These are phyloP conservation scores for Pulveroboletus sp. DNA, from an alignment of 1,284 basidiomycete genomes.

Conservation along the genomic window DNA sequence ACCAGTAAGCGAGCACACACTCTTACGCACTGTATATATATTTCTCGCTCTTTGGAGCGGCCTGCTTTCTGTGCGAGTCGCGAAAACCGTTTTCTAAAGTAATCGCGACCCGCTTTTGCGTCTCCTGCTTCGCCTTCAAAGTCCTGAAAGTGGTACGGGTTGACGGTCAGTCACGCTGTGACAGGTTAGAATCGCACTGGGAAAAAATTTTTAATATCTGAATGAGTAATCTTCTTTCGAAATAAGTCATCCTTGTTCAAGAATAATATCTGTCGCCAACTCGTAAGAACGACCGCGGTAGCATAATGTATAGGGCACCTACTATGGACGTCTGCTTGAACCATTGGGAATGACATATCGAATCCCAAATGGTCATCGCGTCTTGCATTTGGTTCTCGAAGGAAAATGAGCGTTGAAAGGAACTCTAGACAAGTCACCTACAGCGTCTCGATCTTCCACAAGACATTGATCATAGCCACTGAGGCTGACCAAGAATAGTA, in stretches of 20 bases:
- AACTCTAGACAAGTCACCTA: constrained; percentile 41
- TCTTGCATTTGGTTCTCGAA: constrained; percentile 93
- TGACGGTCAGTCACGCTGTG: background rate
- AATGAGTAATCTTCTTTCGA: constrained; percentile 76
- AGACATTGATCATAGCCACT: constrained; percentile 92
- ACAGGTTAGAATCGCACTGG: constrained; percentile 52
- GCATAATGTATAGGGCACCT: constrained; percentile 5
- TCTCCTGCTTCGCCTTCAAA: constrained; percentile 74
- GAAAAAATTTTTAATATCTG: constrained; percentile 85
- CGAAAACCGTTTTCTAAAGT: constrained; percentile 87
- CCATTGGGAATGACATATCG: constrained; percentile 92
- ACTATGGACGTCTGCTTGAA: constrained; percentile 91
- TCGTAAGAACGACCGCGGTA: constrained; percentile 10
- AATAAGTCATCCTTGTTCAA: constrained; percentile 92
- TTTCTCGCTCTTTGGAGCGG: constrained; percentile 82
- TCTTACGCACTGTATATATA: constrained; percentile 82
- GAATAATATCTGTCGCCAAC: constrained; percentile 75
- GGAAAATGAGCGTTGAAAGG: background rate
- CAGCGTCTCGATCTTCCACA: constrained; percentile 90
- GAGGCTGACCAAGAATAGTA: constrained; percentile 83
- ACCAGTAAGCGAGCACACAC: background rate
- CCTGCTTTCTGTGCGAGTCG: constrained; percentile 80
- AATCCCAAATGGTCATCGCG: constrained; percentile 94
- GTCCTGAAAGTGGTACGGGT: constrained; percentile 48
- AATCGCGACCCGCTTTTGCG: constrained; percentile 77